Base-by-base conservation (phyloP, 2,329 filamentous ascomycete species). In the Fusarium udum region DNA sequence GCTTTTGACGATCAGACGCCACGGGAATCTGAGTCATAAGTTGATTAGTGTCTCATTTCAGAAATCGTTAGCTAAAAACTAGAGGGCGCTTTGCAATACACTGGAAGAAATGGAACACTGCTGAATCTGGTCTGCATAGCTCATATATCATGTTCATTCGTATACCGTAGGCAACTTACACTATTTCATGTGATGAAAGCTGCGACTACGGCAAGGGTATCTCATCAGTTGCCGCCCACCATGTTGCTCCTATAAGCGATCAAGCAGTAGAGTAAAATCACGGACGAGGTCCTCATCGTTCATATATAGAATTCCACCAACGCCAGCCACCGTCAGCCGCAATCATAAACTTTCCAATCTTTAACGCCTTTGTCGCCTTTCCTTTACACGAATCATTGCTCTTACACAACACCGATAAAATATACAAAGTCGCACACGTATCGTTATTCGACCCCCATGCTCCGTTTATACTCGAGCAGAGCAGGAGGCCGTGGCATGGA, bases 311-410 rank as follows among this genome's bases (percentile, higher is more conserved):
- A 61, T 13, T 32, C 71, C 63, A 48, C 36, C 34, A 74, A 74
- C 51, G 49, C 66, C 59, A 45, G 48, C 34, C 73, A 61, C 31
- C 49, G 22, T 34, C 53, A 56, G n/a, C 42, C 55, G 26, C 55
- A 48, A 48, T 59, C 58, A 39, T 55, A 34, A 28, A 58, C 49
- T 61, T 55, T 36, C 58, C 42, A 59, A 73, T 48, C 49, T 63
- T 46, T 55, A 76, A 77, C 75, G 72, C 75, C 75, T 58, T 49
- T 61, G 55, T 65, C 56, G 58, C 73, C 59, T 68, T 67, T 52
- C 60, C 24, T 64, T 65, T 75, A 65, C 64, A 71, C 64, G 34
- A 43, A 37, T 61, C 48, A 48, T 67, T 57, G 39, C 55, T 28
- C 57, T 28, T 43, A 36, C 55, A 68, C 52, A 45, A 61, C 59